phyloP scores from a whole-genome alignment of 2,329 filamentous ascomycete genomes.

The Rhexocercosporidium sp. region DNA sequence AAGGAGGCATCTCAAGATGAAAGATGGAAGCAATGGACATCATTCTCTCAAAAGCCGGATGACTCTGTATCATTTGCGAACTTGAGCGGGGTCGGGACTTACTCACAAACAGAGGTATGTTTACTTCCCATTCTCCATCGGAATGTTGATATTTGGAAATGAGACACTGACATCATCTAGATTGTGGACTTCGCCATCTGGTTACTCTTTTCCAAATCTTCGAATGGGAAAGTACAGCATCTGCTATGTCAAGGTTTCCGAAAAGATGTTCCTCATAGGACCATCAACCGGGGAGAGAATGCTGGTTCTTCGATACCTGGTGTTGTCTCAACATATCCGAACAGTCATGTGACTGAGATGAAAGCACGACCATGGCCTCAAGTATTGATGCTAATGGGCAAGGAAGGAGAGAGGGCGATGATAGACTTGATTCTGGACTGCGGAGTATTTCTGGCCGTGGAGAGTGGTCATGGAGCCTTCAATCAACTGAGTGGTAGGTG shows the following conservation, averaged over 20 bases:
- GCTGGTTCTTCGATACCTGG: conserved; percentile 63
- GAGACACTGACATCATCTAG: conserved; percentile 48
- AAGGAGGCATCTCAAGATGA: conserved; percentile 39
- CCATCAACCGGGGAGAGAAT: conserved; percentile 34
- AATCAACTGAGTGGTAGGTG: conserved; percentile 77
- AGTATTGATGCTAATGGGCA: conserved; percentile 75
- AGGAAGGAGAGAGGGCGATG: conserved; percentile 77
- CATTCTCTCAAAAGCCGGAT: conserved; percentile 69
- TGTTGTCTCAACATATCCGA: conserved; percentile 66
- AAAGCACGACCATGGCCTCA: conserved; percentile 77
- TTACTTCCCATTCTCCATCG: conserved; percentile 8
- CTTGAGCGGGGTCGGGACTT: conserved; percentile 50
- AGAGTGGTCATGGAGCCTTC: conserved; percentile 67
- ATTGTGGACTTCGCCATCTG: conserved; percentile 80
- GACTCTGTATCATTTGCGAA: conserved; percentile 57
- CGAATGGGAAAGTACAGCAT: conserved; percentile 66
- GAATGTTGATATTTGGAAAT: conserved; percentile 16
- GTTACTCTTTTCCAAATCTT: conserved; percentile 70
- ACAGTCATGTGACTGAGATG: conserved; percentile 71
- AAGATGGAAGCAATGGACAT: conserved; percentile 60
- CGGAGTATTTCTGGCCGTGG: conserved; percentile 72
- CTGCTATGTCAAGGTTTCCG: conserved; percentile 85
- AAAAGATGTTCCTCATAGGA: conserved; percentile 44
- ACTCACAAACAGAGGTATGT: conserved; percentile 69
- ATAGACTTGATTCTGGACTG: conserved; percentile 77